Evolutionary conservation across 208 protist species (phyloP).

Genomic region (Phytomonas francai): DNA sequence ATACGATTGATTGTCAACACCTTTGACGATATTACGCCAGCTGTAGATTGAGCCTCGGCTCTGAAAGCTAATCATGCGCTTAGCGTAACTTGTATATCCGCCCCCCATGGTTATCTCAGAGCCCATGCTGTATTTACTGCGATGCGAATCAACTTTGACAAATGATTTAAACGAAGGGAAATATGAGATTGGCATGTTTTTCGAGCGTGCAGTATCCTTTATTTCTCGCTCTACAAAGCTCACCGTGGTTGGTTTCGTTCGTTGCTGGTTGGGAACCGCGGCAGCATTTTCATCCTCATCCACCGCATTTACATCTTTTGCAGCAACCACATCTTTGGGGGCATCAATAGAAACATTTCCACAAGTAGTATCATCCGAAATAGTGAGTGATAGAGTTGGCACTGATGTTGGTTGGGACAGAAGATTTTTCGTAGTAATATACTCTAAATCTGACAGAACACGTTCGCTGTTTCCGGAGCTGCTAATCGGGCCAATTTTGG

Average conservation of each 20-base stretch:
- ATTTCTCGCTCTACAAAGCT: not conserved
- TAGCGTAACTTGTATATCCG: not conserved
- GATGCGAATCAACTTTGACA: not conserved
- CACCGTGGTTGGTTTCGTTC: not conserved
- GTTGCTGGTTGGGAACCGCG: not conserved
- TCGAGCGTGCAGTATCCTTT: not conserved
- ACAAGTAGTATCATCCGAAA: not conserved
- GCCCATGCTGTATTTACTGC: not conserved
- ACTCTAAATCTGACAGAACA: not conserved
- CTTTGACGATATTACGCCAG: not conserved
- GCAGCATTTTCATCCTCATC: not conserved
- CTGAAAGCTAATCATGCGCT: not conserved
- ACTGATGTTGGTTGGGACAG: not conserved
- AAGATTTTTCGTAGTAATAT: not conserved
- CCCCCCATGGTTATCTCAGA: not conserved
- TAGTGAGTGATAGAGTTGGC: not conserved
- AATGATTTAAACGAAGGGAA: not conserved
- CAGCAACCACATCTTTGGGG: not conserved
- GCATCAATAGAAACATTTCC: not conserved
- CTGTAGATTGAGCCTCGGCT: not conserved
- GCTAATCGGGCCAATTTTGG: not conserved
- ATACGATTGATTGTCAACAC: not conserved
- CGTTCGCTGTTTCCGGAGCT: not conserved
- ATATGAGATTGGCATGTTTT: not conserved
- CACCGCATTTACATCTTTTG: not conserved